Evolutionary conservation across 176 grass and related monocot genomes (phyloP), one percentile per base, ranked within the genome.

Genomic region (Hsuehochloa calcarea): DNA sequence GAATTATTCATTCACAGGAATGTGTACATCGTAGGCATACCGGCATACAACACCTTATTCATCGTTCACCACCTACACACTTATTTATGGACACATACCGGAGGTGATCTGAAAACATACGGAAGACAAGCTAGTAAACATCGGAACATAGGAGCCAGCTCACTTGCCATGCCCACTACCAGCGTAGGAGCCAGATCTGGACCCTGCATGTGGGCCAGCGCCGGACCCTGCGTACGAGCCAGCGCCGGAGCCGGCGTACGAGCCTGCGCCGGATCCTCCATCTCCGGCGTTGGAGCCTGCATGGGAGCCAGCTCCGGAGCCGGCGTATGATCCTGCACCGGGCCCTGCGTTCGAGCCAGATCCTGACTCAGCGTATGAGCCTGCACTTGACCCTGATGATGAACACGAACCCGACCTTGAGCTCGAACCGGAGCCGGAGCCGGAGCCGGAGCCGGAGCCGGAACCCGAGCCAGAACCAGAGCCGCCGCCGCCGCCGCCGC

Each of bases 111-210:
- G 45, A 77, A 25, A 15, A 15, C 44, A 72, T 72, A 17, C 22
- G 52, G n/a, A 74, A 74, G 2, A 17, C 44, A 35, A 37, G 47
- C 4, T 60, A 29, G 13, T 37, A 10, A 66, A 68, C 26, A 41
- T 17, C 65, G 15, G 50, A 58, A 19, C 51, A 44, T 49, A 72
- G 5, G 23, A 27, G 58, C 50, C n/a, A 39, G 38, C 63, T 85
- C 72, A 90, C 65, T 90, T 77, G 71, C 88, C 88, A 65, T 82
- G 88, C 3, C 88, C 88, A 2, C 78, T 45, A 4, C 88, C 88
- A 22, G 83, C 88, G 35, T 90, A 77, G 2, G 83, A 90, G 23
- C 88, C 83, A 8, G 83, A 70, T 0, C 41, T 27, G 77, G 77
- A 89, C 23, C 82, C 88, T 1, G 44, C 68, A 6, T 55, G 19